Base-by-base conservation (phyloP, 768 basidiomycete genomes). In the Rhizopogon sp. region DNA sequence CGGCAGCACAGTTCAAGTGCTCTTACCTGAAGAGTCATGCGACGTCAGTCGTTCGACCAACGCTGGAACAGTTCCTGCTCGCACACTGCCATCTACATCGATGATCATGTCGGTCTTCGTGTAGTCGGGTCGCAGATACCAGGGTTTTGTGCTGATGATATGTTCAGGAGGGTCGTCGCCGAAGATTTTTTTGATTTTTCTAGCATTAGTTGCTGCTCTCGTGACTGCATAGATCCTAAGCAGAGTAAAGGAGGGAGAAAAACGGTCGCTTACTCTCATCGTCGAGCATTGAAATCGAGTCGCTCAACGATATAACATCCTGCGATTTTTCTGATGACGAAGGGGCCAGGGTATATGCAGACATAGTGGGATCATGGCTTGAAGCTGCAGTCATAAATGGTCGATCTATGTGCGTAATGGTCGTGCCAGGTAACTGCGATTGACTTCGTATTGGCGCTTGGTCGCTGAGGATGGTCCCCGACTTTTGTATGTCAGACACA, bases 11-110 rank as follows among this genome's bases (percentile, higher is more conserved):
- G 40, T 31, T 10, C 37, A 43, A 9, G n/a, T 43, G 8, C 39
- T 67, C 85, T 64, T 60, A 92, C 93, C 90, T 52, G 84, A 83
- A 62, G 86, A 82, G 59, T 95, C 93, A 64, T 99, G 96, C 16
- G 89, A 85, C 3, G 97, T 98, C 50, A 98, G 74, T 8, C 91
- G 84, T 65, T 94, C 93, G 2, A 98, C 87, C 10, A 98, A 74
- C 2, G 93, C 93, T 17, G 81, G 73, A 1, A 95, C 78, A 0
- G 94, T 93, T 3, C 94, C 97, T 29, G 89, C 97, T 42, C 87
- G 82, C 53, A 98, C 86, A 44, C 81, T 78, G 22, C 88, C 86
- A 64, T 97, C 92, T 6, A 87, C 80, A 60, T 93, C 90, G 61
- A 96, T 87, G 45, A 90, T 70, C 58, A 98, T 88, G 56, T 98